Evolutionary conservation across 164 flowering plant species (phyloP), one percentile per base, ranked within the genome.

Genomic region (Tinospora cordifolia): DNA sequence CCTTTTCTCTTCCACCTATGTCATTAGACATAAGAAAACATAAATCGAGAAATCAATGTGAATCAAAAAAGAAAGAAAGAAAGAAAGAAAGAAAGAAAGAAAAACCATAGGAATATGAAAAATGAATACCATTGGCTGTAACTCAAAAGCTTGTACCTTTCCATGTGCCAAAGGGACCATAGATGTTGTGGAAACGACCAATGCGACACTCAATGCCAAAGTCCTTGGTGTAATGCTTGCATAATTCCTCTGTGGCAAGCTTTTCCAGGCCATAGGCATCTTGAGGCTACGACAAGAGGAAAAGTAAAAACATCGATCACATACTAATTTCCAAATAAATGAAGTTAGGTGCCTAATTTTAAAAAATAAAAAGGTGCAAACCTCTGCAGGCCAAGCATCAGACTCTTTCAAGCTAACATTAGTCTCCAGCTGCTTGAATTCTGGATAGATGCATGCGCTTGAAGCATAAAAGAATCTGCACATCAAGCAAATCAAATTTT

Each of bases 371-470:
- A 27, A 69, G 34, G 19, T 60, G 68, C 74, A 63, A 77, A 94
- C 98, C 97, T 94, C 98, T 1, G 98, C 98, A 80, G 98, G 98
- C 98, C 97, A 94, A 6, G 98, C 98, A 80, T 94, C 97, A 69
- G 98, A 81, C 78, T 94, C 98, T 85, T 92, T 91, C 90, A 94
- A 82, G 90, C 98, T 93, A 79, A 94, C 98, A 83, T 92, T 90
- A 54, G 98, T 94, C 26, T 94, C 98, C 88, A 94, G 74, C 76
- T 94, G 98, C 90, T 92, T 94, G 78, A 90, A 94, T 76, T 94
- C 97, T 40, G 98, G 98, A 74, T 94, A 94, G 72, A 94, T 92
- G 76, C 97, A 94, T 69, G 98, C 98, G 81, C 98, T 94, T 19
- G 98, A 93, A 38, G 98, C 98, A 82, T 93, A 93, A 78, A 93